Evolutionary conservation across 352 stramenopile genomes (phyloP), one percentile per base, ranked within the genome.

Genomic region (Globisporangium iwayamae): DNA sequence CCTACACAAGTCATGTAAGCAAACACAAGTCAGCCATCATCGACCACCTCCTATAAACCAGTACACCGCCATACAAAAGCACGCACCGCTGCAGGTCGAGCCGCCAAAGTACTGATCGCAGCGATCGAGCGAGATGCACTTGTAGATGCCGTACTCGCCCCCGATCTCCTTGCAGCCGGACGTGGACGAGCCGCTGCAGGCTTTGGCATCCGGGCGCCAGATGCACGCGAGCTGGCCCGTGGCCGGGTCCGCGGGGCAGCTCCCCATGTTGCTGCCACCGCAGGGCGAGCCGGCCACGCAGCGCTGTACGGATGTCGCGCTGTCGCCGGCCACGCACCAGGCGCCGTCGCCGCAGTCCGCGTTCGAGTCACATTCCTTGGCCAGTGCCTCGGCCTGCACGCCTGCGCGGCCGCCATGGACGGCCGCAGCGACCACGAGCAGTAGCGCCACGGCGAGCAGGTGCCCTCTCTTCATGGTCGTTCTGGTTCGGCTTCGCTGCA

Each of bases 171-270:
- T 61, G 58, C 79, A 88, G 53, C 73, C 69, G 4, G 22, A 43
- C 10, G 48, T 30, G 43, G 51, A 63, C 18, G 28, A 45, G 28
- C 28, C 30, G 32, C 50, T 39, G 50, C 68, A 79, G 6, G 65
- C 60, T 41, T 75, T 72, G 36, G 43, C 47, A 34, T 79, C 66
- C 3, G 62, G 55, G 22, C 69, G 76, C 75, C 69, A 75, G 50
- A 92, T 88, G 65, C 86, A 94, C 50, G 83, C 78, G 48, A 94
- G 66, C 61, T 90, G 79, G 8, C 86, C 86, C 39, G 70, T 90
- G 22, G 16, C 60, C 13, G 71, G 64, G 64, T 92, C 79, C 30
- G 72, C 73, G 13, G 86, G 86, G 50, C 86, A 94, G 46, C 72
- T 81, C 32, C 86, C 86, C 16, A 70, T 61, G 9, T 62, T 48